These are phyloP conservation scores for Erodium trifolium DNA, from an alignment of 441 rosid genomes.

Conservation along the genomic window DNA sequence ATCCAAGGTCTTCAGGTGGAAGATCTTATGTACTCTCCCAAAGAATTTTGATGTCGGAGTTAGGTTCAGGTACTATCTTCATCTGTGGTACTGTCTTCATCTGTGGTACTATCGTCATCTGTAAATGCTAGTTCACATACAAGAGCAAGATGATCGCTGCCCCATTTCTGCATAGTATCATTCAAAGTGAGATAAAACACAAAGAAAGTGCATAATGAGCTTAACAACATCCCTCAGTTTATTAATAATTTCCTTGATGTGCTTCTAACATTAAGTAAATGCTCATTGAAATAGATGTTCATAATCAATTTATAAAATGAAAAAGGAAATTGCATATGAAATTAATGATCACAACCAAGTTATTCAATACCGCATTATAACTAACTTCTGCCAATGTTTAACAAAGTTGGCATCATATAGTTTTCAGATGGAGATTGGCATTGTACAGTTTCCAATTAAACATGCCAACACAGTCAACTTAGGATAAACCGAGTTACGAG, in stretches of 20 bases:
- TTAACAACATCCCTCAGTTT: background rate
- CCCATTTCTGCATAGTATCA: constrained; percentile 60
- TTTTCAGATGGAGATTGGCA: background rate
- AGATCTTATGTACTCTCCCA: background rate
- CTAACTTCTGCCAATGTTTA: background rate
- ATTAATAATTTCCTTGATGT: background rate
- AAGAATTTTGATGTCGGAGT: background rate
- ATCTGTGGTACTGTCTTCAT: too few species aligned
- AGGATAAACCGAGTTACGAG: too few species aligned
- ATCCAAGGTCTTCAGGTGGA: background rate
- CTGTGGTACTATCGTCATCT: constrained; percentile 4
- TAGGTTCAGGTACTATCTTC: background rate
- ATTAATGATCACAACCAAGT: background rate
- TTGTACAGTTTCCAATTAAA: background rate
- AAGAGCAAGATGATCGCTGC: constrained; percentile 94
- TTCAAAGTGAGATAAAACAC: background rate
- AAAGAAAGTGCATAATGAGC: background rate
- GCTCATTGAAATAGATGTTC: background rate
- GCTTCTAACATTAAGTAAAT: background rate
- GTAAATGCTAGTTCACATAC: constrained; percentile 77
- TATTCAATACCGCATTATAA: background rate
- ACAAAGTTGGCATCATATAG: background rate
- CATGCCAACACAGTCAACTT: too few species aligned
- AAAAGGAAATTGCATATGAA: background rate
- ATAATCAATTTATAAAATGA: background rate